Evolutionary conservation across 352 stramenopile species (phyloP), one percentile per base, ranked within the genome.

Genomic region (Phytophthora citrophthora): DNA sequence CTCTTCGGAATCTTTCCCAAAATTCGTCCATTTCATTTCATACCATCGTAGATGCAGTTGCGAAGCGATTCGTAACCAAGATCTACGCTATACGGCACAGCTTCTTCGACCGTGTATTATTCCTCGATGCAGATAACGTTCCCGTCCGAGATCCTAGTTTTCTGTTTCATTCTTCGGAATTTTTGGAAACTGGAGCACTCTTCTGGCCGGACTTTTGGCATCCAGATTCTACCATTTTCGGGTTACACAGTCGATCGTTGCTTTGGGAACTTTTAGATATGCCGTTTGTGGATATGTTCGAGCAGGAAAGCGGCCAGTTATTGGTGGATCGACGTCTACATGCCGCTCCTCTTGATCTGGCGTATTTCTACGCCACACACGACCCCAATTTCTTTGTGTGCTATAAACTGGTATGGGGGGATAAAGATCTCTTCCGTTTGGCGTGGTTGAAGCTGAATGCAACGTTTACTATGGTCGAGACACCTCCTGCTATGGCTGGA

Each of bases 401-500:
- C 11, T 61, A 83, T 23, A 68, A 68, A 45, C 68, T 89, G 5
- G 73, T 58, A 4, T 81, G 64, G 55, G 80, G 80, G 7, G 80
- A 89, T 62, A 89, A 89, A 50, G 80, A 89, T n/a, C 50, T 89
- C 1, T 89, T 89, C 18, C 76, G 80, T 0, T 65, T 86, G 9
- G 80, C 80, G 23, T 89, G 80, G 80, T 64, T 87, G 29, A 83
- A 84, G 47, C 49, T 70, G 3, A 62, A 70, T 29, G 55, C 65
- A 9, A 24, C 64, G 2, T 89, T 88, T 50, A 64, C 86, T 47
- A 89, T 89, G 79, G 75, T 87, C 44, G 32, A 76, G 43, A 69
- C 60, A 2, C 76, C 80, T 3, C 77, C 80, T 7, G 73, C 61
- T 0, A 61, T 77, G 24, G 77, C 78, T 9, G 79, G 79, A 1